These are phyloP conservation scores for Primulina huaijiensis DNA, from an alignment of 257 asterid genomes.

Conservation along the genomic window DNA sequence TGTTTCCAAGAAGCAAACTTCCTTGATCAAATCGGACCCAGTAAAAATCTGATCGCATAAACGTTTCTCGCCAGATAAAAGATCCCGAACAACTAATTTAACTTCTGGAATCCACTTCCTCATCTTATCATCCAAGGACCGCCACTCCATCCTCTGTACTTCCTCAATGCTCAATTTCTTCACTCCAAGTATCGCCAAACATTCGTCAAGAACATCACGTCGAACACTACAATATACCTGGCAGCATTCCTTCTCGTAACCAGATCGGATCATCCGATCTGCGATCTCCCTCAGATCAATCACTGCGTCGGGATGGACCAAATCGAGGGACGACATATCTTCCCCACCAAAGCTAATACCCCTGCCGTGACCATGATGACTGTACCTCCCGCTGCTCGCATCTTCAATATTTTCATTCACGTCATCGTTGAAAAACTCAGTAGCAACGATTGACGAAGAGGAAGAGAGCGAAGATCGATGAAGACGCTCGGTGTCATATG, in stretches of 20 bases:
- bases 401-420: conserved; percentile 43
- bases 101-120: conserved; percentile 87
- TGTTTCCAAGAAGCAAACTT: conserved; percentile 82
- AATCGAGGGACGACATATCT: conserved; percentile 54
- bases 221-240: conserved; percentile 83
- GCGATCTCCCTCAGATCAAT: conserved; percentile 75
- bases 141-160: conserved; percentile 91
- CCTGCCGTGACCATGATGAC: conserved; percentile 41
- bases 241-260: conserved; percentile 91
- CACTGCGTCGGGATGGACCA: conserved; percentile 67
- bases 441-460: conserved; percentile 57
- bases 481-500: conserved; percentile 67
- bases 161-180: conserved; percentile 95
- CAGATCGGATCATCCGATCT: conserved; percentile 78
- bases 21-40: conserved; percentile 72
- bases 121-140: conserved; percentile 78
- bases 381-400: conserved; percentile 62
- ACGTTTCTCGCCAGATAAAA: conserved; percentile 64
- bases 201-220: conserved; percentile 85
- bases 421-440: conserved; percentile 43
- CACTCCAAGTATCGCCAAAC: conserved; percentile 68
- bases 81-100: conserved; percentile 66
- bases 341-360: conserved; percentile 65
- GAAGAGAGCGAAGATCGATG: conserved; percentile 64
- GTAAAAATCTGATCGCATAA: conserved; percentile 71